A percentile compares a stretch with the other conserved stretches of the same genome.
Conservation (phyloP, 2,329 filamentous ascomycete species). For the Scleromitrula shiraiana region DNA sequence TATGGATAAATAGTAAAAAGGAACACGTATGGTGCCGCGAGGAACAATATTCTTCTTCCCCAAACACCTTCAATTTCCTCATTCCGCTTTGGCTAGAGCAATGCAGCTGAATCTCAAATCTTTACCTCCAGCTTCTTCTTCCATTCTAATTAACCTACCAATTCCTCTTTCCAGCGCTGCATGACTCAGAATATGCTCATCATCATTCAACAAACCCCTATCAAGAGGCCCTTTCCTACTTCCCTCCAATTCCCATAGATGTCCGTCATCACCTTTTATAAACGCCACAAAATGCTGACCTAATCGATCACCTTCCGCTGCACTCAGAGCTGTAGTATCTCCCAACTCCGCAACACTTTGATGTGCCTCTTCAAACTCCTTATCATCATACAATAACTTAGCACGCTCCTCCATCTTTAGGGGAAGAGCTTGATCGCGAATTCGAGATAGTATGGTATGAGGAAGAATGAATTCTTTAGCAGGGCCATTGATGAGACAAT, state of each 20-base stretch:
- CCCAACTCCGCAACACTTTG: constrained; percentile 67
- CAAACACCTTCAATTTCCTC: neutral
- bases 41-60: neutral
- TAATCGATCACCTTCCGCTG: constrained; percentile 58
- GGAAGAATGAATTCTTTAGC: constrained; percentile 48
- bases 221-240: constrained; percentile 57
- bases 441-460: constrained; percentile 54
- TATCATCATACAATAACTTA: constrained; percentile 66
- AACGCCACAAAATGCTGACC: constrained; percentile 97
- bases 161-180: constrained; percentile 64
- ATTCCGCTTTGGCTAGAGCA: constrained; percentile 14
- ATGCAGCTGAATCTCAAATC: constrained; percentile 29
- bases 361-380: constrained; percentile 71
- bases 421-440: constrained; percentile 51
- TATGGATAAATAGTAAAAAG: neutral
- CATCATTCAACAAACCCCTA: constrained; percentile 43
- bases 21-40: neutral
- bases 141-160: constrained; percentile 28
- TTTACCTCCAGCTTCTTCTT: constrained; percentile 16
- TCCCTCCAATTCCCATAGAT: constrained; percentile 64
- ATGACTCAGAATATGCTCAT: constrained; percentile 67
- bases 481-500: constrained; percentile 71
- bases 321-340: constrained; percentile 68
- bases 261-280: constrained; percentile 66
- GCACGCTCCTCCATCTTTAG: constrained; percentile 60